Conservation (phyloP, 163 green algal species). For the Chloroidium sp. region DNA sequence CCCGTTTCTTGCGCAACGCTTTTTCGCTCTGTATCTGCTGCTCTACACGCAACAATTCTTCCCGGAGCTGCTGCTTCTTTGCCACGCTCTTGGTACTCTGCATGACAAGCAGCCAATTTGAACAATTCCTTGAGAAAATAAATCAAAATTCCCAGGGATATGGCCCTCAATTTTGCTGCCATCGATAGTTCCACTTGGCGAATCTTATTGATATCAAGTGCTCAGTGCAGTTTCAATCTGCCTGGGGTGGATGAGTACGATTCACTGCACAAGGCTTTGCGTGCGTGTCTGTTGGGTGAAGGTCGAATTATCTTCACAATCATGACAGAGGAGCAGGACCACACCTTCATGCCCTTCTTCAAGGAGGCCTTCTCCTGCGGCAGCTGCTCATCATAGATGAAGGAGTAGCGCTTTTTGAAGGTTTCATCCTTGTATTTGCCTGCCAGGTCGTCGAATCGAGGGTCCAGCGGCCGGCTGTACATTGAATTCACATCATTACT, state of each 20-base stretch:
- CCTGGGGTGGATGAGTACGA: too few relatives aligned
- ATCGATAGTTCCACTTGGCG: too few relatives aligned
- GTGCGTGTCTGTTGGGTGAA: neutral
- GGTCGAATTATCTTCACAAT: neutral
- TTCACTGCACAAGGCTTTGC: too few relatives aligned
- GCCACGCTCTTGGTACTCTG: conserved; percentile 23
- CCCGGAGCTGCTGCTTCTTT: conserved; percentile 29
- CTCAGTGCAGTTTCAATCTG: too few relatives aligned
- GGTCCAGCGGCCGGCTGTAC: conserved; percentile 48
- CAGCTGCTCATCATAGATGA: conserved; percentile 81
- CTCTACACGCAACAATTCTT: conserved; percentile 40
- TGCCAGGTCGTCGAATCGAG: conserved; percentile 57
- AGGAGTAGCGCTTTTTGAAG: conserved; percentile 67
- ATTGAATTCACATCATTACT: neutral
- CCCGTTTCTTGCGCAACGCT: conserved; percentile 23
- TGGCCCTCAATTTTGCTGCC: too few relatives aligned
- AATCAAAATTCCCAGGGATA: too few relatives aligned
- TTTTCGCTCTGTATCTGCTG: conserved; percentile 48
- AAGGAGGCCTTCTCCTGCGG: conserved; percentile 55
- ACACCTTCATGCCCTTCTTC: conserved; percentile 27
- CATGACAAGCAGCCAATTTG: neutral
- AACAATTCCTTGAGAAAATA: too few relatives aligned
- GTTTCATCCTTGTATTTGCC: conserved; percentile 34
- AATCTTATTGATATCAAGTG: too few relatives aligned
- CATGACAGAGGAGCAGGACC: neutral